These are phyloP conservation scores for Cystobasidium tubakii DNA, from an alignment of 768 basidiomycete genomes.

Conservation along the genomic window DNA sequence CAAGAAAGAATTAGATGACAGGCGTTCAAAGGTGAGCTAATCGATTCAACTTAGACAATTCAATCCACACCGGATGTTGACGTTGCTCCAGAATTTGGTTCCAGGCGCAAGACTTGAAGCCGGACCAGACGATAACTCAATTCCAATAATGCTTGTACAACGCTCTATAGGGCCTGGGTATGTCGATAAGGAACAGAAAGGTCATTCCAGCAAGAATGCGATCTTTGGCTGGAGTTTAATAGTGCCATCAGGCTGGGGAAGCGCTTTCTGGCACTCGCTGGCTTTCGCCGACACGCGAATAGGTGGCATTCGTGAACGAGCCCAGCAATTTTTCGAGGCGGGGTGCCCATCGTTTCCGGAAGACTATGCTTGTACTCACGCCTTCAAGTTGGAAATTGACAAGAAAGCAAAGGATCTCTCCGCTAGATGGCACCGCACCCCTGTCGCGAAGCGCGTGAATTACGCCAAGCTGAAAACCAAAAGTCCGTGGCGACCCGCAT, in stretches of 20 bases:
- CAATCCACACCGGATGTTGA: no score
- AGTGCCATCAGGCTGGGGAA: conserved; percentile 80
- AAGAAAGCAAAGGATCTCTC: conserved; percentile 57
- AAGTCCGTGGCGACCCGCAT: conserved; percentile 74
- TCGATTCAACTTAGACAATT: neutral
- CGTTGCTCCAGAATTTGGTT: conserved; percentile 57
- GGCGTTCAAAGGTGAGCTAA: conserved; percentile 62
- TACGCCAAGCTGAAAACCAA: conserved; percentile 61
- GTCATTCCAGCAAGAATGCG: conserved; percentile 37
- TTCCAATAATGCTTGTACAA: conserved; percentile 78
- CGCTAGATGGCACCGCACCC: conserved; percentile 67
- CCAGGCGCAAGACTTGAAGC: conserved; percentile 70
- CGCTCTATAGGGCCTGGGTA: conserved; percentile 46
- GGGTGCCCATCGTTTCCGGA: conserved; percentile 70
- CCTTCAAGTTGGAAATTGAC: conserved; percentile 57
- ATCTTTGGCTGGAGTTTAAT: conserved; percentile 84
- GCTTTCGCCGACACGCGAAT: conserved; percentile 75
- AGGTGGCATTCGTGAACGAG: conserved; percentile 75
- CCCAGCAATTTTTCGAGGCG: conserved; percentile 75
- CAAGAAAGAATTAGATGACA: conserved; percentile 64
- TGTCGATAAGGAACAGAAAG: conserved; percentile 30
- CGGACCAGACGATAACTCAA: conserved; percentile 67
- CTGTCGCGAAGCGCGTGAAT: conserved; percentile 78
- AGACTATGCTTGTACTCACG: conserved; percentile 63
- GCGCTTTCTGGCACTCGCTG: conserved; percentile 80